A percentile compares a stretch with the other conserved stretches of the same genome.
Conservation (phyloP, 1,284 basidiomycete species). For the Limonomyces culmigenus region DNA sequence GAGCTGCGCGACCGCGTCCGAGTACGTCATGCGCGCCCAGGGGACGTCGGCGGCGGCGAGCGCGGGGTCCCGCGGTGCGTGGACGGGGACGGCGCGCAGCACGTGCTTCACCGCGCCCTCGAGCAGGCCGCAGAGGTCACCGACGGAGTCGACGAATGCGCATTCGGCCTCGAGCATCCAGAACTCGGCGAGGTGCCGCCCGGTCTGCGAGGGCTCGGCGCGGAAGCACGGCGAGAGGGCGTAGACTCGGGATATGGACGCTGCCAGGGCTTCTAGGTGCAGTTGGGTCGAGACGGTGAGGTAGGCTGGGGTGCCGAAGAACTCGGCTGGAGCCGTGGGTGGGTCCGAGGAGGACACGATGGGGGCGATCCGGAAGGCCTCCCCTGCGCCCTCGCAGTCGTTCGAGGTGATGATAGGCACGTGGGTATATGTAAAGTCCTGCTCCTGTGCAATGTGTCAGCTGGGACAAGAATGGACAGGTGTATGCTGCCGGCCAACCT, state of each 20-base stretch:
- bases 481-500: constrained; percentile 27
- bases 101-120: constrained; percentile 46
- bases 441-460: constrained; percentile 22
- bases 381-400: constrained; percentile 97
- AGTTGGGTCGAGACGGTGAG: constrained; percentile 92
- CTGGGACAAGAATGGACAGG: constrained; percentile 1
- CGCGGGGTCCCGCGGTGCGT: constrained; percentile 16
- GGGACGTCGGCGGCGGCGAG: constrained; percentile 12
- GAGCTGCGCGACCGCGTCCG: constrained; percentile 56
- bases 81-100: constrained; percentile 13
- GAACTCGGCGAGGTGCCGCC: constrained; percentile 91
- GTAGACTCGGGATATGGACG: constrained; percentile 71
- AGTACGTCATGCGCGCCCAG: constrained; percentile 74
- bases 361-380: constrained; percentile 62
- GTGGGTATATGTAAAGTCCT: constrained; percentile 69
- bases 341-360: constrained; percentile 7
- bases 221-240: constrained; percentile 87
- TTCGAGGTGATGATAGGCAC: constrained; percentile 82
- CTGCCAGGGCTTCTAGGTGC: constrained; percentile 81
- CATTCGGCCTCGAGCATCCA: constrained; percentile 98
- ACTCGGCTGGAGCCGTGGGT: constrained; percentile 21
- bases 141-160: constrained; percentile 35
- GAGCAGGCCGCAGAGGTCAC: constrained; percentile 51
- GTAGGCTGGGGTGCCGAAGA: constrained; percentile 64
- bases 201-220: constrained; percentile 79